These are phyloP conservation scores for Paecilomyces sp. DNA, from an alignment of 2,329 filamentous ascomycete species.

Conservation along the genomic window DNA sequence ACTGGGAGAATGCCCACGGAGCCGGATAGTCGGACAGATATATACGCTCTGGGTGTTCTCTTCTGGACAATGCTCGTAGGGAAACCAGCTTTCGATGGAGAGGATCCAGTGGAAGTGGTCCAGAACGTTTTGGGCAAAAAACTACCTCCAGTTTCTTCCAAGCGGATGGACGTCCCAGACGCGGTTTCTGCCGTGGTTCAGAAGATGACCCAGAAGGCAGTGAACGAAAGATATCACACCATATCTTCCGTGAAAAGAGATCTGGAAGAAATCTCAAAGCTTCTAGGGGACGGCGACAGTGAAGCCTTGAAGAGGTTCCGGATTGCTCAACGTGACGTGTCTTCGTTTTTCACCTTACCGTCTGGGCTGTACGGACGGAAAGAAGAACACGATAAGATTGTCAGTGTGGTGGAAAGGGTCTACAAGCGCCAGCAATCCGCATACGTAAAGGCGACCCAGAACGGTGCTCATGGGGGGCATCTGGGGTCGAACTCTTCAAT, in stretches of 20 bases:
- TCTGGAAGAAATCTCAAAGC: conserved; percentile 63
- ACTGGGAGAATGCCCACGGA: conserved; percentile 89
- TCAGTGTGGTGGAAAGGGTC: conserved; percentile 70
- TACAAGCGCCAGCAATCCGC: conserved; percentile 54
- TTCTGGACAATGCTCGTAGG: conserved; percentile 84
- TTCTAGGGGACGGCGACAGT: conserved; percentile 68
- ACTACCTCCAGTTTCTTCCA: conserved; percentile 67
- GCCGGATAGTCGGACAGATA: conserved; percentile 85
- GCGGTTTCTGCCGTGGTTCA: conserved; percentile 76
- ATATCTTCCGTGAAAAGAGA: conserved; percentile 81
- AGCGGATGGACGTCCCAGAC: conserved; percentile 77
- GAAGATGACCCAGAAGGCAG: conserved; percentile 85
- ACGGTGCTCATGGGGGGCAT: conserved; percentile 35
- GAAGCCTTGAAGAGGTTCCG: conserved; percentile 64
- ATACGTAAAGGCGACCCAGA: conserved; percentile 23
- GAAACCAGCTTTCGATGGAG: conserved; percentile 70
- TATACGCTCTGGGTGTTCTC: conserved; percentile 82
- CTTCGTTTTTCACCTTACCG: conserved; percentile 85
- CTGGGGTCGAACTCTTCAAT: conserved; percentile 48
- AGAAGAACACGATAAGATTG: conserved; percentile 61
- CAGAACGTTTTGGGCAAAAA: conserved; percentile 78
- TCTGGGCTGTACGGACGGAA: conserved; percentile 72
- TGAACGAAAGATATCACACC: conserved; percentile 82
- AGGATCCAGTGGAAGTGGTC: conserved; percentile 79
- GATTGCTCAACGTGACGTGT: conserved; percentile 78